Percentiles rank a stretch among this genome's conserved stretches.
These are phyloP conservation scores for Pseudonectria foliicola DNA, from an alignment of 2,329 filamentous ascomycete genomes.

Conservation along the genomic window DNA sequence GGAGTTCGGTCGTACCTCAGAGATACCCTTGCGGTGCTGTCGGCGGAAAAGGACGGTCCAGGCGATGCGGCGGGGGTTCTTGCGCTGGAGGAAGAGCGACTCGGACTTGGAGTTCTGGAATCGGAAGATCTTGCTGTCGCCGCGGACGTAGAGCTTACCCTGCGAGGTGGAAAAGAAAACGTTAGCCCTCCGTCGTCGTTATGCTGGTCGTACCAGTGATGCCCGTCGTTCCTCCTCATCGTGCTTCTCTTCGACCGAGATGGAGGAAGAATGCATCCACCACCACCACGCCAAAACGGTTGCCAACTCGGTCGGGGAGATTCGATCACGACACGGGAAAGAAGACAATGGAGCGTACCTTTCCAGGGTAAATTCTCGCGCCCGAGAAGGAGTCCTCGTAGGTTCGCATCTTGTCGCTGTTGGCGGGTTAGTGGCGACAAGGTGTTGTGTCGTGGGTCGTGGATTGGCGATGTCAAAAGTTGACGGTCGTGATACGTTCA, in stretches of 20 bases:
- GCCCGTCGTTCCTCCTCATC: constrained; percentile 2
- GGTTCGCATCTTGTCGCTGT: constrained; percentile 53
- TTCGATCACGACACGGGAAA: constrained; percentile 15
- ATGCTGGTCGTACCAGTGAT: not conserved
- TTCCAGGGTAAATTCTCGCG: constrained; percentile 61
- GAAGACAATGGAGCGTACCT: constrained; percentile 41
- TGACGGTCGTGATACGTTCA: constrained; percentile 28
- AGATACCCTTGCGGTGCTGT: constrained; percentile 99
- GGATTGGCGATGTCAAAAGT: constrained; percentile 32
- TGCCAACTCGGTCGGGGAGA: constrained; percentile 15
- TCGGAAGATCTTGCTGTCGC: constrained; percentile 99
- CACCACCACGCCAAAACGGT: constrained; percentile 6
- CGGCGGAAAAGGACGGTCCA: constrained; percentile 98
- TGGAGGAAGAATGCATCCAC: constrained; percentile 4
- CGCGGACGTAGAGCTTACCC: constrained; percentile 99
- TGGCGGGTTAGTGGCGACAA: constrained; percentile 34
- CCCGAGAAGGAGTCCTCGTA: constrained; percentile 62
- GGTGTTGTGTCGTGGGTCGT: constrained; percentile 34
- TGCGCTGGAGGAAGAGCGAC: constrained; percentile 99
- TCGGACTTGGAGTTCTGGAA: constrained; percentile 99
- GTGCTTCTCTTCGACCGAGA: constrained; percentile 7
- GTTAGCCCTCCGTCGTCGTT: constrained; percentile 23
- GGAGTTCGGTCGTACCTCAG: constrained; percentile 69
- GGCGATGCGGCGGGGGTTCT: constrained; percentile 99
- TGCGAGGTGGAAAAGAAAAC: constrained; percentile 35